Base-by-base conservation (phyloP, 176 grass and related monocot genomes). In the Poa annua region DNA sequence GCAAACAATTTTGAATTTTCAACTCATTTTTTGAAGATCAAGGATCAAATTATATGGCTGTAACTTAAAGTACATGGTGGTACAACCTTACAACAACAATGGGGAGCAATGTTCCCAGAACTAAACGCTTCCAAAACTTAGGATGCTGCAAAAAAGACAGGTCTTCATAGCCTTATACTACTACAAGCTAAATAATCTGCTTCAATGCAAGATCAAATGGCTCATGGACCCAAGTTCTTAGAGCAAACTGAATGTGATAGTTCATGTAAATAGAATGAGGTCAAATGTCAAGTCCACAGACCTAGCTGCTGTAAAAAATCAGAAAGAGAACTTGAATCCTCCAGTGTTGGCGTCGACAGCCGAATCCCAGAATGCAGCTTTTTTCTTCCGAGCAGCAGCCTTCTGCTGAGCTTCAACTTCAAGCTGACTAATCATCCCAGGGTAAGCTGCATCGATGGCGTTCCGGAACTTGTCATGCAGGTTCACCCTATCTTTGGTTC, bases 251-350 rank as follows among this genome's bases (percentile, higher is more conserved):
- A 42, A 88, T 14, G 17, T 13, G 64, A 55, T 33, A n/a, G 47
- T 34, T 78, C 26, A 53, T 33, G 22, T 75, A 48, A 86, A 77
- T 26, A 39, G 33, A 64, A 54, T 2, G 29, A 11, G 22, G 39
- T 52, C 19, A 61, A 69, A n/a, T 45, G 35, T 53, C 53, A 64
- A 11, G n/a, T 64, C 45, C 3, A 22, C 19, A 65, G 74, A n/a
- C 68, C 80, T 66, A 38, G 59, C 35, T 10, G 53, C 38, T 12
- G 47, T 36, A 9, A 47, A 7, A 73, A 47, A n/a, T 98, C 83
- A 93, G 38, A 98, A 88, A 22, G 91, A 92, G 68, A 99, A 99
- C 74, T 92, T 99, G 91, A 96, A 99, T 67, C 93, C 91, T 78
- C 96, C 93, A 1, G 78, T 80, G 1, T 90, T 92, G 20, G 87